Evolutionary conservation across 768 basidiomycete species (phyloP).

Genomic region (Russula dissimulans): DNA sequence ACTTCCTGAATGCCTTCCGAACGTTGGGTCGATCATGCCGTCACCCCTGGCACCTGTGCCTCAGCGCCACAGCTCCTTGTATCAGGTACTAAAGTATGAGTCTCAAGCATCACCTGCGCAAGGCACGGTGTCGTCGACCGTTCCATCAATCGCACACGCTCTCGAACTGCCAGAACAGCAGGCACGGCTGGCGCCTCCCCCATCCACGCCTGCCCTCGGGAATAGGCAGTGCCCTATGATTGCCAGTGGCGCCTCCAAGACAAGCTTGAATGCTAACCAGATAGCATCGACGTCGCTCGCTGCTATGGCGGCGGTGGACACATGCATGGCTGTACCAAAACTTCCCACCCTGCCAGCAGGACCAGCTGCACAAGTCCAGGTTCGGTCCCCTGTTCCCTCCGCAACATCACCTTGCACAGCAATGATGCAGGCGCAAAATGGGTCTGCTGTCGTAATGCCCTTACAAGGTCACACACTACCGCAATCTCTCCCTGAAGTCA

Average conservation of each 20-base stretch:
- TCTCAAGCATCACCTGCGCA: background rate
- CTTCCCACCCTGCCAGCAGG: background rate
- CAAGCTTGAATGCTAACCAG: too few species aligned
- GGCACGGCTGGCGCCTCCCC: background rate
- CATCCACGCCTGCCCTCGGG: background rate
- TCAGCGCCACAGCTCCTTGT: too few species aligned
- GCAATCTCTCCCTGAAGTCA: background rate
- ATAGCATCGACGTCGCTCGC: background rate
- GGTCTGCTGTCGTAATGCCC: slow-evolving; percentile 8
- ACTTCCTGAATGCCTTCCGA: background rate
- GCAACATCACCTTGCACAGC: background rate
- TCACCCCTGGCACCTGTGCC: slow-evolving; percentile 14
- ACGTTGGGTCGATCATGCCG: background rate
- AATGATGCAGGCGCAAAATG: background rate
- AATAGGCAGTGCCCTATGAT: too few species aligned
- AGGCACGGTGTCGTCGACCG: background rate
- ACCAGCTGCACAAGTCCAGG: background rate
- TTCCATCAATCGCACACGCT: slow-evolving; percentile 8
- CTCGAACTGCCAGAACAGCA: slow-evolving; percentile 6
- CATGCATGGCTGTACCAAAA: background rate
- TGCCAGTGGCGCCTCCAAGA: too few species aligned
- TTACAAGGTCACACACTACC: slow-evolving; percentile 6
- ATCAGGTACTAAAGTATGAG: slow-evolving; percentile 11
- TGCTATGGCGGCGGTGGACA: background rate
- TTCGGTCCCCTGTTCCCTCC: background rate